phyloP scores from a whole-genome alignment of 306 rosid genomes.

The Vicia faba region DNA sequence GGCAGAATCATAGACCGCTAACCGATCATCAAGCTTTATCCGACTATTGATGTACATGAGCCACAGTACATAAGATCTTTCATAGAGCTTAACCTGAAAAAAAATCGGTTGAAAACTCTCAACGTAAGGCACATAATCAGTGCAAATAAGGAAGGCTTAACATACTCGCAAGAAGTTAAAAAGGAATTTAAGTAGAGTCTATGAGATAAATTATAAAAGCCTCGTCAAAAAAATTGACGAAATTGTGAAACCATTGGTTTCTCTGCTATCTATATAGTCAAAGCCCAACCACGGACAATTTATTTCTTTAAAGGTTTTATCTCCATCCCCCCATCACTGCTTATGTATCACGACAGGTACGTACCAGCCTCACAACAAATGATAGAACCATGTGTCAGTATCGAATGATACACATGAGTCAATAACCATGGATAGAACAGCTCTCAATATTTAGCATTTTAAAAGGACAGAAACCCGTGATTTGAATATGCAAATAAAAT shows the following conservation, averaged over 20 bases:
- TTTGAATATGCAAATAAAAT: not conserved
- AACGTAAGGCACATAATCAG: constrained; percentile 41
- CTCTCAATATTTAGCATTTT: constrained; percentile 11
- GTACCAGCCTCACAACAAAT: not conserved
- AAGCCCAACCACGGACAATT: not conserved
- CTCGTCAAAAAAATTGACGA: constrained; percentile 19
- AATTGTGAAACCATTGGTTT: constrained; percentile 6
- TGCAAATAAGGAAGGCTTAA: constrained; percentile 36
- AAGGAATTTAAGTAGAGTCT: constrained; percentile 5
- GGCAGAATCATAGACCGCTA: constrained; percentile 69
- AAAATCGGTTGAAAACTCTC: constrained; percentile 54
- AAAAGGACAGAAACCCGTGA: constrained; percentile 9
- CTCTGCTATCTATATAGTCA: constrained; percentile 10
- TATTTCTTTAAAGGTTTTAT: not conserved
- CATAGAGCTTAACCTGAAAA: constrained; percentile 78
- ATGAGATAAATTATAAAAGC: constrained; percentile 11
- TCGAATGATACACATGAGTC: not conserved
- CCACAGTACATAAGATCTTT: constrained; percentile 83
- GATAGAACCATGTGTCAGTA: not conserved
- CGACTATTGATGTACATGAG: constrained; percentile 89
- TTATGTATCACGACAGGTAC: not conserved
- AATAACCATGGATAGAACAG: not conserved
- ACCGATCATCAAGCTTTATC: constrained; percentile 60
- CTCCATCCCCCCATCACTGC: constrained; percentile 30
- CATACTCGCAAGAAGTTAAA: constrained; percentile 18